Conservation (phyloP, 306 rosid species). For the cucumber (Cucumis sativus) region Cucumber_9930_V3 NC_026659.2:31083501-31084000, state of each 20-base stretch:
- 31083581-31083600: too few relatives aligned
- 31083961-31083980: not conserved
- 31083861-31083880: not conserved
- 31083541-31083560: too few relatives aligned
- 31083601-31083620: too few relatives aligned
- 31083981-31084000: not conserved
- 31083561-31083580: too few relatives aligned
- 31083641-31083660: not conserved
- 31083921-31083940: not conserved
- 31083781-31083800: not conserved
- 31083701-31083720: not conserved
- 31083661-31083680: not conserved
- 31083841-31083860: not conserved
- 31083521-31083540: too few relatives aligned
- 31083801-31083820: not conserved
- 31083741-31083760: not conserved
- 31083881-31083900: not conserved
- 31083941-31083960: not conserved
- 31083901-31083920: constrained; percentile 1
- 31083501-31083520: too few relatives aligned
- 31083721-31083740: not conserved
- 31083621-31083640: too few relatives aligned
- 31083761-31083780: not conserved
- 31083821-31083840: not conserved
- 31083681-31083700: not conserved